phyloP scores from a whole-genome alignment of 768 basidiomycete genomes.

The Exsudoporus frostii region DNA sequence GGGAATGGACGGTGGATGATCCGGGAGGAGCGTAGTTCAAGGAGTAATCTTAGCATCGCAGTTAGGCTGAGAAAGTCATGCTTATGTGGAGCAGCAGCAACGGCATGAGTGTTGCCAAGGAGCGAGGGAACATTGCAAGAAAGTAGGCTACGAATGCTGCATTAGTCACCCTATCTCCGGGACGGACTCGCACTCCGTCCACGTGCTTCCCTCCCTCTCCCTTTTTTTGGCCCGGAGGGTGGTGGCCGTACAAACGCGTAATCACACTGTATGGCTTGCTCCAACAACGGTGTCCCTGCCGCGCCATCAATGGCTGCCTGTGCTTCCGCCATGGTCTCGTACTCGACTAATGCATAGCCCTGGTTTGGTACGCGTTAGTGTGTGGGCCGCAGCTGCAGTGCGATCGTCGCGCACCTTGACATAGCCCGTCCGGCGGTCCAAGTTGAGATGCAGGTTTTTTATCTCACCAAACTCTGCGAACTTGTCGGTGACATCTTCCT shows the following conservation, averaged over 20 bases:
- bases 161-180: conserved; percentile 41
- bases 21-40: background rate
- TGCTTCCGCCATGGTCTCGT: conserved; percentile 92
- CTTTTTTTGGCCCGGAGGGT: conserved; percentile 78
- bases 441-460: conserved; percentile 94
- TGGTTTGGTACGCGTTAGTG: conserved; percentile 30
- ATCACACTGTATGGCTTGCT: conserved; percentile 85
- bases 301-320: conserved; percentile 92
- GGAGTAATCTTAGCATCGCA: background rate
- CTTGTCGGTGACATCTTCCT: conserved; percentile 95
- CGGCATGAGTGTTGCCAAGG: conserved; percentile 2
- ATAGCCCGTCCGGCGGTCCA: conserved; percentile 96
- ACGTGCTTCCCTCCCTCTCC: conserved; percentile 57
- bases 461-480: conserved; percentile 97
- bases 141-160: background rate
- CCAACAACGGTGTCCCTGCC: conserved; percentile 76
- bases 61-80: conserved; percentile 2
- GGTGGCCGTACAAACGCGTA: conserved; percentile 89
- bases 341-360: conserved; percentile 98
- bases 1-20: conserved; percentile 9
- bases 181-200: conserved; percentile 80
- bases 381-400: background rate
- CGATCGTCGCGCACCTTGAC: conserved; percentile 70
- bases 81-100: background rate
- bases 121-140: background rate